These are phyloP conservation scores for Cyclotella kingstonii DNA, from an alignment of 108 stramenopile genomes.

Conservation along the genomic window DNA sequence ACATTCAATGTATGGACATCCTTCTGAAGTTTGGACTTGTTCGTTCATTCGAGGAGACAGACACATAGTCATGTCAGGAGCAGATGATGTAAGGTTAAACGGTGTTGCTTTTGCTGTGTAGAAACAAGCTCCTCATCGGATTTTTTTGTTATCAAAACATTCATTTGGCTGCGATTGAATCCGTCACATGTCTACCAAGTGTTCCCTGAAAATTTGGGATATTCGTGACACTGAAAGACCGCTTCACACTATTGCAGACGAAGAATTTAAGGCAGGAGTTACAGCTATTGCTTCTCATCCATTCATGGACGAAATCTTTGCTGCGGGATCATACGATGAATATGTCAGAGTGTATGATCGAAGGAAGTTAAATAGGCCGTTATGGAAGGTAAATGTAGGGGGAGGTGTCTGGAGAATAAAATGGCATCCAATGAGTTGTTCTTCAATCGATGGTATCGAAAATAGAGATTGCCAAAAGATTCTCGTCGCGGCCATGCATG, in stretches of 20 bases:
- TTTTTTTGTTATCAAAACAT: conserved; percentile 7
- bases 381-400: conserved; percentile 43
- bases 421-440: conserved; percentile 68
- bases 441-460: conserved; percentile 5
- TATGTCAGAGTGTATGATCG: conserved; percentile 66
- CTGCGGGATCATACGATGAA: conserved; percentile 82
- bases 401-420: conserved; percentile 88
- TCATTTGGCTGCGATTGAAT: conserved; percentile 17
- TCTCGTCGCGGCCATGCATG: conserved; percentile 85
- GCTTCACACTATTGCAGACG: conserved; percentile 35
- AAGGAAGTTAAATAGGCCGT: conserved; percentile 36
- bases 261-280: conserved; percentile 78
- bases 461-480: conserved; percentile 22
- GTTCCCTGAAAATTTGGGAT: conserved; percentile 70
- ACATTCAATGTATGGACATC: conserved; percentile 73
- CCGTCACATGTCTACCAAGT: conserved; percentile 3
- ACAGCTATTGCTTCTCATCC: conserved; percentile 78
- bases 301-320: conserved; percentile 47
- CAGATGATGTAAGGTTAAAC: conserved; percentile 45
- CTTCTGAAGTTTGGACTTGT: conserved; percentile 85
- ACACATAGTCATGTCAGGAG: conserved; percentile 45
- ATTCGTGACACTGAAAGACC: conserved; percentile 33
- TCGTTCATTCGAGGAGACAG: conserved; percentile 37
- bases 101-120: too few species aligned
- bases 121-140: conserved; percentile 1